Evolutionary conservation across 2,329 filamentous ascomycete species (phyloP).

Genomic region (Aspergillus fumigatiaffinis): DNA sequence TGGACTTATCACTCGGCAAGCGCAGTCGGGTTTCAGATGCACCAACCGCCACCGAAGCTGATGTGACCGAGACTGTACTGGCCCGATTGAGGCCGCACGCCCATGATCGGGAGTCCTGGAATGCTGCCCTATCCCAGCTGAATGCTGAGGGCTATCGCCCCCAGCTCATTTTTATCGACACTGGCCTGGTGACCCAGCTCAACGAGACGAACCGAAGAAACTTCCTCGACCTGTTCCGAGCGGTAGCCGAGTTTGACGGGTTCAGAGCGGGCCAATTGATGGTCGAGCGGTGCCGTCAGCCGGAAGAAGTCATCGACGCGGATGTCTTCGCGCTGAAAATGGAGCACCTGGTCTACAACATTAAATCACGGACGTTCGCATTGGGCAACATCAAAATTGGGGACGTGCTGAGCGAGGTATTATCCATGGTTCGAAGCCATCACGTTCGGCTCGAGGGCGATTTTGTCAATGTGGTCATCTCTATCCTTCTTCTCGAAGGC

Average conservation of each 20-base stretch:
- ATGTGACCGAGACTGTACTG: conserved; percentile 85
- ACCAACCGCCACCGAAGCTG: conserved; percentile 52
- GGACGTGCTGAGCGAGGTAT: conserved; percentile 84
- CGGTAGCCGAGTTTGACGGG: conserved; percentile 93
- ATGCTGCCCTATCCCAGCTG: conserved; percentile 67
- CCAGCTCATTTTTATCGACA: conserved; percentile 96
- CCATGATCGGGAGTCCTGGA: conserved; percentile 67
- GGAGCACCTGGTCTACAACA: conserved; percentile 88
- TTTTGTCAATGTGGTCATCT: conserved; percentile 97
- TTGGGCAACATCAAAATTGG: conserved; percentile 94
- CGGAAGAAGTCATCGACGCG: conserved; percentile 79
- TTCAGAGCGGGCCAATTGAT: conserved; percentile 93
- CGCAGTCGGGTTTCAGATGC: conserved; percentile 41
- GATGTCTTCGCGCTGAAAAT: conserved; percentile 94
- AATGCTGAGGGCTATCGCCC: conserved; percentile 86
- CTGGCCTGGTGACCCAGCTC: conserved; percentile 88
- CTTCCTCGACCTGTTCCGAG: conserved; percentile 92
- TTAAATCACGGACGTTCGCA: conserved; percentile 87
- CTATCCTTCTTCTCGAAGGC: conserved; percentile 86
- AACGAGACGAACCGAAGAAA: conserved; percentile 82
- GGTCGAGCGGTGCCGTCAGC: conserved; percentile 91
- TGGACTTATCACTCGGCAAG: conserved; percentile 57
- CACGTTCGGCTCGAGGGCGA: conserved; percentile 95
- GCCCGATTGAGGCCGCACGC: conserved; percentile 71
- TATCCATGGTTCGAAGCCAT: conserved; percentile 85